phyloP scores from a whole-genome alignment of 2,329 filamentous ascomycete species.

The Aspergillus felis region DNA sequence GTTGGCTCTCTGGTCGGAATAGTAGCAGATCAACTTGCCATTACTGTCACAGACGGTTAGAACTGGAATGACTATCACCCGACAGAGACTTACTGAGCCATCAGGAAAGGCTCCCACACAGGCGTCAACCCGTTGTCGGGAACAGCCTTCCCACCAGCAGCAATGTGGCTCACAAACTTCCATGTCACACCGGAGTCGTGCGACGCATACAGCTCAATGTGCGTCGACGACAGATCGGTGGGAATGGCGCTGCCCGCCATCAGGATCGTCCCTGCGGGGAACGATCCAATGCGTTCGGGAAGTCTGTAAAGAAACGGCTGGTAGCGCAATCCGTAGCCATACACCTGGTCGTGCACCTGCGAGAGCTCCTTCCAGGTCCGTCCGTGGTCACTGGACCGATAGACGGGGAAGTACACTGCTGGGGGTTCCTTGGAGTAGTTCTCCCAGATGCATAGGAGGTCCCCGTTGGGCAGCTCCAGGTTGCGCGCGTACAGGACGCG shows the following conservation, averaged over 20 bases:
- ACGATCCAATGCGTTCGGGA: slow-evolving; percentile 54
- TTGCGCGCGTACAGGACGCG: slow-evolving; percentile 52
- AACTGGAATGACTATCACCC: too few species aligned
- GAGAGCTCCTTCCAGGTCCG: slow-evolving; percentile 62
- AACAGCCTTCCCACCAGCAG: slow-evolving; percentile 57
- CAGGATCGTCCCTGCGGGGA: slow-evolving; percentile 60
- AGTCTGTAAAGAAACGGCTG: slow-evolving; percentile 67
- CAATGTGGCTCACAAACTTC: slow-evolving; percentile 65
- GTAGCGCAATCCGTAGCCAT: slow-evolving; percentile 63
- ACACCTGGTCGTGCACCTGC: slow-evolving; percentile 59
- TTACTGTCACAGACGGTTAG: slow-evolving; percentile 31
- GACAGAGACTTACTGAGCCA: slow-evolving; percentile 41
- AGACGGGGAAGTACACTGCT: slow-evolving; percentile 50
- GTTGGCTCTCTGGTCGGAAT: slow-evolving; percentile 67
- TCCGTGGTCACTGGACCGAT: slow-evolving; percentile 51
- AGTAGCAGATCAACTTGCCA: slow-evolving; percentile 61
- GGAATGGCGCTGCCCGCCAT: slow-evolving; percentile 55
- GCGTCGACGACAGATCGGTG: slow-evolving; percentile 56
- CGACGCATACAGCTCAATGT: slow-evolving; percentile 67
- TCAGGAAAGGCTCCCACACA: slow-evolving; percentile 69
- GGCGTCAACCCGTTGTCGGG: slow-evolving; percentile 64
- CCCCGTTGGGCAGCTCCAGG: slow-evolving; percentile 41
- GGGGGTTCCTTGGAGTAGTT: slow-evolving; percentile 55
- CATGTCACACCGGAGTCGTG: slow-evolving; percentile 59
- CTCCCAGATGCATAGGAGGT: slow-evolving; percentile 53